These are phyloP conservation scores for Cyberlindnera mrakii DNA, from an alignment of 805 yeast genomes.

Conservation along the genomic window DNA sequence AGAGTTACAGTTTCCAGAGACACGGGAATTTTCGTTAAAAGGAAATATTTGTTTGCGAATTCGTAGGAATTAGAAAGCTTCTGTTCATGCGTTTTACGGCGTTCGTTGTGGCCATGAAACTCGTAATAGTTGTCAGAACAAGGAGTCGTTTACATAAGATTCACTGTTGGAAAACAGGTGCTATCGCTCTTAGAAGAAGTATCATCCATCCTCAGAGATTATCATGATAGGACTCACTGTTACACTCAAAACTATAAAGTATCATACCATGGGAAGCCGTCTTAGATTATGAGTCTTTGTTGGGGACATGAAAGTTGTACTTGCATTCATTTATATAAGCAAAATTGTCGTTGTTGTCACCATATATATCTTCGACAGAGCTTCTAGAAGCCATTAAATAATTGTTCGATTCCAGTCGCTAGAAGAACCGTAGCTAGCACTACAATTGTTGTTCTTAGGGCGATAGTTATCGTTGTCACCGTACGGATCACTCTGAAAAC, in stretches of 20 bases:
- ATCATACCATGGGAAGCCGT: too few relatives aligned
- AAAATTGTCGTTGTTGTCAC: too few relatives aligned
- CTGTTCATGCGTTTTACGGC: too few relatives aligned
- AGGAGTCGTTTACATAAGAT: too few relatives aligned
- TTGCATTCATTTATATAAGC: too few relatives aligned
- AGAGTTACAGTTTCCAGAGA: background rate
- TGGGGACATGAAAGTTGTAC: too few relatives aligned
- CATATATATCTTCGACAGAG: too few relatives aligned
- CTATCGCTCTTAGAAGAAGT: background rate
- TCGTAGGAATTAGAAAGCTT: background rate
- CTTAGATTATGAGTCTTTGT: too few relatives aligned
- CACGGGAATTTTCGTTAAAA: background rate
- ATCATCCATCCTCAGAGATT: background rate
- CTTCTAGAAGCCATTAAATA: too few relatives aligned
- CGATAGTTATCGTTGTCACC: background rate
- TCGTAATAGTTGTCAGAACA: background rate
- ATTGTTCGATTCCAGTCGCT: too few relatives aligned
- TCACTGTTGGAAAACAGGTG: too few relatives aligned
- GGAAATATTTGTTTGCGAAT: background rate
- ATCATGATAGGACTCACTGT: background rate
- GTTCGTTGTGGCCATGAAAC: background rate
- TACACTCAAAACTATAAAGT: too few relatives aligned
- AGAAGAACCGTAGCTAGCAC: background rate
- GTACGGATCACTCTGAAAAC: background rate
- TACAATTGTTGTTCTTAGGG: background rate